A percentile compares a stretch with the other conserved stretches of the same genome.
These are phyloP conservation scores for Talaromyces stipitatus DNA, from an alignment of 495 filamentous ascomycete species.

Conservation along the genomic window DNA sequence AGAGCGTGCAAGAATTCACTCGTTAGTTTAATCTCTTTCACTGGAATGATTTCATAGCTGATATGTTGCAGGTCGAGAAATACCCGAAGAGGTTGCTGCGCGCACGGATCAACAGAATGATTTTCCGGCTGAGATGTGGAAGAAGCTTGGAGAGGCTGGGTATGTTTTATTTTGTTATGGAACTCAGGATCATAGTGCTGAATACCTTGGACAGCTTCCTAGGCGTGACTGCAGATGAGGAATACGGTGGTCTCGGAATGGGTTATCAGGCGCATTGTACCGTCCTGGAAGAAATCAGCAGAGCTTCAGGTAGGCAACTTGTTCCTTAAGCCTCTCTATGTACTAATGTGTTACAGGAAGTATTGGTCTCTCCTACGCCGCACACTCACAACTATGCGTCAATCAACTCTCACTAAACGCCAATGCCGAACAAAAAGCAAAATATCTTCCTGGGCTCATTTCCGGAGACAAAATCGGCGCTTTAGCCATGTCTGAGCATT, in stretches of 20 bases:
- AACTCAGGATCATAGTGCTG: background rate
- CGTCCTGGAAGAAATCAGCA: slow-evolving; percentile 85
- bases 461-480: slow-evolving; percentile 79
- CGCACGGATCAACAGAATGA: slow-evolving; percentile 77
- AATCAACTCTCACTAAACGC: slow-evolving; percentile 95
- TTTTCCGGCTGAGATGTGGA: slow-evolving; percentile 89
- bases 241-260: slow-evolving; percentile 83
- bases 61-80: slow-evolving; percentile 38
- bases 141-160: slow-evolving; percentile 83
- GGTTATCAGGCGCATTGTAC: slow-evolving; percentile 97
- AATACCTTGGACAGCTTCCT: slow-evolving; percentile 49
- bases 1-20: slow-evolving; percentile 87
- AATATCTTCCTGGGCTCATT: slow-evolving; percentile 74
- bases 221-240: slow-evolving; percentile 90
- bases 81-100: slow-evolving; percentile 75
- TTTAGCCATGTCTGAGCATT: slow-evolving; percentile 91
- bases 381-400: slow-evolving; percentile 93
- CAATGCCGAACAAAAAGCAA: slow-evolving; percentile 64
- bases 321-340: background rate
- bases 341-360: slow-evolving; percentile 50
- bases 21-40: slow-evolving; percentile 26
- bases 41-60: background rate
- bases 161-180: slow-evolving; percentile 16
- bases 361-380: slow-evolving; percentile 88
- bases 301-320: slow-evolving; percentile 46